Evolutionary conservation across 495 filamentous ascomycete species (phyloP), one percentile per base, ranked within the genome.

Genomic region (Penicillium taxi): DNA sequence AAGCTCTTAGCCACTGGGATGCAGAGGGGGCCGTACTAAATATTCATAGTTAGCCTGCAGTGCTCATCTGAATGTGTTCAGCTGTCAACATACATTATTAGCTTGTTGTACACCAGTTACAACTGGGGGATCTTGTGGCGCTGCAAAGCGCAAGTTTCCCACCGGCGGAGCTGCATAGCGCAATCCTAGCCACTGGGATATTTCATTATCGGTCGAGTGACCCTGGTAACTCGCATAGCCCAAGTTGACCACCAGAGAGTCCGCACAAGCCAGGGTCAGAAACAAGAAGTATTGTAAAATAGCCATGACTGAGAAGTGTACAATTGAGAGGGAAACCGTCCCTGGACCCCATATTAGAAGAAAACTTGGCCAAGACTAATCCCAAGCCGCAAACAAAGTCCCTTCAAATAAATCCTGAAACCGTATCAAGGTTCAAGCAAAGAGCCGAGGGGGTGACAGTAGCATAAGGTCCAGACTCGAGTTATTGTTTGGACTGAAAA

Each of bases 131-230:
- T 79, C 70, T 25, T 69, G 57, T 9, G 80, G 79, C 17, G 71
- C 71, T 29, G 64, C 60, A 49, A 82, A 84, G 9, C 80, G 70
- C 42, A 82, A 52, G 7, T 64, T 42, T 1, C 74, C 75, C 16
- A 76, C 35, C 6, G 79, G 76, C 14, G 77, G 56, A 12, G 75
- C 73, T 19, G 78, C 80, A 60, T 68, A 84, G 15, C 80, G 75
- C 27, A 84, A 73, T 3, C 80, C 80, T 6, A 80, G 61, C 77
- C 78, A 84, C 52, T 79, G 69, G 1, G 65, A 67, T 28, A 81
- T 53, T 13, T 75, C 76, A 42, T 63, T 66, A 2, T 48, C 37
- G 5, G 57, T 39, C 2, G 47, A 44, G 9, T 41, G 29, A 9
- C 69, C 68, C 28, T 52, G 47, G 41, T 70, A 69, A n/a, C 37